phyloP scores from a whole-genome alignment of 2,329 filamentous ascomycete species.

The Orbilia javanica region DNA sequence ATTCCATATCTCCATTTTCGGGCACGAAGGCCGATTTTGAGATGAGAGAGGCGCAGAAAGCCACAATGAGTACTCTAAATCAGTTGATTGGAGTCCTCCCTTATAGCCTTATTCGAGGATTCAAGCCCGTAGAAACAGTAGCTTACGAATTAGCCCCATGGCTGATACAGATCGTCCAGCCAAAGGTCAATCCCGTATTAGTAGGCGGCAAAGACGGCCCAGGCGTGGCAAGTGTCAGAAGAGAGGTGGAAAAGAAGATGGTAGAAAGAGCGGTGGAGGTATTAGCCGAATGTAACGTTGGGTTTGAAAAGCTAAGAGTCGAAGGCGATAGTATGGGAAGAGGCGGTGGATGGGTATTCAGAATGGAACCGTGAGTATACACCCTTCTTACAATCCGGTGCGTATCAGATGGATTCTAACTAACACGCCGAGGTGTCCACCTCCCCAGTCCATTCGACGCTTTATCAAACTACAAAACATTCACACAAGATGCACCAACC shows the following conservation, averaged over 20 bases:
- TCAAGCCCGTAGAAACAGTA: conserved; percentile 47
- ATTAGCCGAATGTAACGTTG: conserved; percentile 84
- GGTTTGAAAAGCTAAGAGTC: conserved; percentile 82
- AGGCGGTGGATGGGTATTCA: conserved; percentile 81
- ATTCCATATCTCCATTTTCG: conserved; percentile 77
- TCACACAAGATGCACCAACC: conserved; percentile 69
- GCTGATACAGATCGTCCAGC: conserved; percentile 83
- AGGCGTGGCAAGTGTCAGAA: conserved; percentile 88
- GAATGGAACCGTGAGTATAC: conserved; percentile 85
- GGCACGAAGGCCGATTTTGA: conserved; percentile 84
- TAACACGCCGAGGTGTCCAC: no score
- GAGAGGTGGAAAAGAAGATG: conserved; percentile 84
- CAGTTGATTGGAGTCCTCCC: conserved; percentile 78
- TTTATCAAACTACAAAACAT: conserved; percentile 80
- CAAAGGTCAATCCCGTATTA: conserved; percentile 90
- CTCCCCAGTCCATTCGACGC: conserved; percentile 80
- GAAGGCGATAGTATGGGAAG: conserved; percentile 69
- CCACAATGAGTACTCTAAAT: conserved; percentile 79
- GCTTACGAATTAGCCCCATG: conserved; percentile 81
- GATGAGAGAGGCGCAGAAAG: conserved; percentile 83
- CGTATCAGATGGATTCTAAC: no score
- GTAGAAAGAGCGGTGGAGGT: conserved; percentile 83
- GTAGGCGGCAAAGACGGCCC: conserved; percentile 84
- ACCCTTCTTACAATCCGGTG: no score
- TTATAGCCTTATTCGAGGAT: conserved; percentile 66